Conservation (phyloP, 306 rosid species). For the Cucurbita ficifolia region DNA sequence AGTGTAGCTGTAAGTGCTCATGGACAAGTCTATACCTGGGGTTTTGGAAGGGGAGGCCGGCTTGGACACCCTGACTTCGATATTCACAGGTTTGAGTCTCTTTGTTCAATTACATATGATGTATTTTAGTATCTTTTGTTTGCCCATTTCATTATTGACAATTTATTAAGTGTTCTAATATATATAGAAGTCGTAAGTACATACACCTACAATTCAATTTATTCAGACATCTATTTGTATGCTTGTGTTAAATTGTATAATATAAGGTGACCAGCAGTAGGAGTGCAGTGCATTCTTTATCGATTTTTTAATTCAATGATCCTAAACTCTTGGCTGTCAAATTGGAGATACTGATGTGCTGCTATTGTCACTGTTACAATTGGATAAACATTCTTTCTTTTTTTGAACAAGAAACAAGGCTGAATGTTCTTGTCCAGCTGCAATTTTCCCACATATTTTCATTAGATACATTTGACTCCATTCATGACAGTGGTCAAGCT, state of each 20-base stretch:
- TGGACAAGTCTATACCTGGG: slow-evolving; percentile 92
- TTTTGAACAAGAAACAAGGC: neutral
- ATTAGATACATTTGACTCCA: slow-evolving; percentile 18
- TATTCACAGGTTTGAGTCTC: slow-evolving; percentile 62
- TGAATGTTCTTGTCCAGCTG: neutral
- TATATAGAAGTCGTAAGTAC: neutral
- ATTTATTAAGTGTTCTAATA: neutral
- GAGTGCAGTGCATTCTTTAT: neutral
- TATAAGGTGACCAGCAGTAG: neutral
- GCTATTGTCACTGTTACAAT: neutral
- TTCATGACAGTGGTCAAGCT: slow-evolving; percentile 86
- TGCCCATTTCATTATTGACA: neutral
- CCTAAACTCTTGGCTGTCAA: neutral
- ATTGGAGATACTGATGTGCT: neutral
- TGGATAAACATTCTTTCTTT: neutral
- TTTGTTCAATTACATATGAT: neutral
- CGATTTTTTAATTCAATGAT: neutral
- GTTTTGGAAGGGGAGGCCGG: slow-evolving; percentile 97
- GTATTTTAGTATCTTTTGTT: neutral
- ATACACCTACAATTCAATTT: neutral
- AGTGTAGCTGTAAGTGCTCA: slow-evolving; percentile 71
- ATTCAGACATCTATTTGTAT: neutral
- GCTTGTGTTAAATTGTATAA: neutral
- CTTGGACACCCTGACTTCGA: slow-evolving; percentile 97
- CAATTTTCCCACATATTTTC: slow-evolving; percentile 4